phyloP scores from a whole-genome alignment of 73 alveolate genomes.

The Paramecium tetraurelia region DNA sequence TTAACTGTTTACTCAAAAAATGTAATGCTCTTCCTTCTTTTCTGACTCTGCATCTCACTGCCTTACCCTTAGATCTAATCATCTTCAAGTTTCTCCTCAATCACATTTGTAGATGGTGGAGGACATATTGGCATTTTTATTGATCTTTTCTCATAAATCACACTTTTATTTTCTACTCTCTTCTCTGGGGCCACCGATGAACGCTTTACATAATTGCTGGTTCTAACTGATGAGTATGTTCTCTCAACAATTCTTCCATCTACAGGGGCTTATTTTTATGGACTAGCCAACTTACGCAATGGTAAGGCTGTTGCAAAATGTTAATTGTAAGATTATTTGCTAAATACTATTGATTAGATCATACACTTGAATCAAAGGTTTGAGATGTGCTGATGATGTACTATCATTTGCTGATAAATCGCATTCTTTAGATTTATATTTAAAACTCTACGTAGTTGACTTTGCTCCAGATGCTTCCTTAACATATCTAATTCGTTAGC shows the following conservation, averaged over 20 bases:
- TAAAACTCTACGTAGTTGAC: constrained; percentile 15
- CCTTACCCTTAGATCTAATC: constrained; percentile 32
- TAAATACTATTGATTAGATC: neutral
- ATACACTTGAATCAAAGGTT: neutral
- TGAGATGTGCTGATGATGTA: neutral
- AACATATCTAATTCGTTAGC: constrained; percentile 15
- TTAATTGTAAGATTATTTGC: constrained; percentile 13
- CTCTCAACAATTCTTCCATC: constrained; percentile 19
- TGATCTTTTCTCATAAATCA: neutral
- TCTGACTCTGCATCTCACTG: neutral
- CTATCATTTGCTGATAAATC: constrained; percentile 29
- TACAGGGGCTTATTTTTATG: neutral
- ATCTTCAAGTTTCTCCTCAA: constrained; percentile 36
- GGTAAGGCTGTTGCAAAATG: constrained; percentile 28
- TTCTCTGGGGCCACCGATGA: constrained; percentile 49
- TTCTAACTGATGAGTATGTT: constrained; percentile 37
- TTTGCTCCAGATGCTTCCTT: constrained; percentile 43
- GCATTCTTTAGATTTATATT: constrained; percentile 39
- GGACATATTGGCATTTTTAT: neutral
- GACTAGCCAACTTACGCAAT: neutral
- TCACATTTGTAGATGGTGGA: neutral
- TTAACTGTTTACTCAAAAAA: constrained; percentile 3
- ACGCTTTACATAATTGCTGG: constrained; percentile 37
- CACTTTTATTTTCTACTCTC: constrained; percentile 15
- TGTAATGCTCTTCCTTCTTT: constrained; percentile 35